Conservation (phyloP, 1,139 yeast genomes). For the Pneumocystis jirovecii region DNA sequence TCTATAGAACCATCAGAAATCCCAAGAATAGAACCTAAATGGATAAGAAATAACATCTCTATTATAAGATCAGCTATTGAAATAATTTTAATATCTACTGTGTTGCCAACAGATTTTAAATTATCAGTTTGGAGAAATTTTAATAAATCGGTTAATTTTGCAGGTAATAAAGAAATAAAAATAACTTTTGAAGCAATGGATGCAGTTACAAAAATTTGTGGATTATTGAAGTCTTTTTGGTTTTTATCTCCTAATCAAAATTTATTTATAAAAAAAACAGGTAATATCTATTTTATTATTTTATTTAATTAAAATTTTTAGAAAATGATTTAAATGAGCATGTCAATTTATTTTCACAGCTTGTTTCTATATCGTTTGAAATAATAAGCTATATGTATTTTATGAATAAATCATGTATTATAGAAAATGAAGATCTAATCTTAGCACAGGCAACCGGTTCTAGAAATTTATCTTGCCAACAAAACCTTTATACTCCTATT, state of each 20-base stretch:
- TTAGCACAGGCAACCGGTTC: not conserved
- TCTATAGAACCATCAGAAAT: not conserved
- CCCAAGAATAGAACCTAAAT: constrained; percentile 6
- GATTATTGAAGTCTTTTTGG: not conserved
- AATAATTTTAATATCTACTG: not conserved
- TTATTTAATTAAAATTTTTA: not conserved
- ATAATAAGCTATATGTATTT: not conserved
- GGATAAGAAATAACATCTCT: constrained; percentile 9
- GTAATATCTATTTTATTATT: not conserved
- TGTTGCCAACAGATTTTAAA: not conserved
- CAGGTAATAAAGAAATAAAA: constrained; percentile 10
- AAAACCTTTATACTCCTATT: not conserved
- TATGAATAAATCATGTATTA: not conserved
- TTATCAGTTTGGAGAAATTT: constrained; percentile 4
- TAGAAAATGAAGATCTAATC: not conserved
- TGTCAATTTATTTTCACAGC: not conserved
- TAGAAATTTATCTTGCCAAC: not conserved
- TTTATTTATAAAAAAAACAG: not conserved
- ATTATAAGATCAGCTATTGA: constrained; percentile 1
- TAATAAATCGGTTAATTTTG: constrained; percentile 3
- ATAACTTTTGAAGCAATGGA: constrained; percentile 7
- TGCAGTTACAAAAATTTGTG: constrained; percentile 4
- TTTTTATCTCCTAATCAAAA: not conserved
- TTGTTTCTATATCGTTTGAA: not conserved
- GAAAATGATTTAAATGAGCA: not conserved